Evolutionary conservation across 108 stramenopile species (phyloP).

Genomic region (Cyclostephanos tholiformis): DNA sequence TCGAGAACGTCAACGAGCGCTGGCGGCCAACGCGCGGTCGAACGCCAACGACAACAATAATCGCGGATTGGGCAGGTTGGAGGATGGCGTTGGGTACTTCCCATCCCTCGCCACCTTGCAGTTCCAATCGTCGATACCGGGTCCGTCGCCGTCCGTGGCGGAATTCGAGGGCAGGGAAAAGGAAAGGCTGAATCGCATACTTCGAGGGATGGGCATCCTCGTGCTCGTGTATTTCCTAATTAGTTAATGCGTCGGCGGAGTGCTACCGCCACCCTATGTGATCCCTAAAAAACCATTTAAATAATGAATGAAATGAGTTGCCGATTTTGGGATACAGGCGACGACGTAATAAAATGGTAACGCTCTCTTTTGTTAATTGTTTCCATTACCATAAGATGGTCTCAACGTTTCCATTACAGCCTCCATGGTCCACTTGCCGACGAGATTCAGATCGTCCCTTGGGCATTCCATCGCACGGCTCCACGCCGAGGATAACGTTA

Average conservation of each 20-base stretch:
- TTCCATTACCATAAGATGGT: no score
- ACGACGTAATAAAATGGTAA: no score
- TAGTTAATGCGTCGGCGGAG: slow-evolving; percentile 1
- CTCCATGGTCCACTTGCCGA: slow-evolving; percentile 82
- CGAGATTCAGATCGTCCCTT: slow-evolving; percentile 62
- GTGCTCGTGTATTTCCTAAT: slow-evolving; percentile 42
- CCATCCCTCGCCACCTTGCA: slow-evolving; percentile 46
- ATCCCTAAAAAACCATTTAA: no score
- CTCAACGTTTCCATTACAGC: slow-evolving; percentile 19
- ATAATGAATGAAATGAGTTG: no score
- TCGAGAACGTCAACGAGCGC: slow-evolving; percentile 45
- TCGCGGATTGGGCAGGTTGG: slow-evolving; percentile 39
- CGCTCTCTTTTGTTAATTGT: no score
- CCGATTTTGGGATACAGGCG: no score
- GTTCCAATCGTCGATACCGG: slow-evolving; percentile 49
- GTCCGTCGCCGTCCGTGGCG: slow-evolving; percentile 39
- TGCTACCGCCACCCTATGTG: no score
- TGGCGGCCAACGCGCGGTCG: slow-evolving; percentile 36
- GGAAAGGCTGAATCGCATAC: slow-evolving; percentile 36
- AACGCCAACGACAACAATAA: slow-evolving; percentile 4
- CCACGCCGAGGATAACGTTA: background rate
- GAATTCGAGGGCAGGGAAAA: slow-evolving; percentile 41
- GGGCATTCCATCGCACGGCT: slow-evolving; percentile 24
- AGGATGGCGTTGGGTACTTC: slow-evolving; percentile 49
- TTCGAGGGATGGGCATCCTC: slow-evolving; percentile 21